These are phyloP conservation scores for Ogataea dorogensis DNA, from an alignment of 805 yeast genomes.

Conservation along the genomic window DNA sequence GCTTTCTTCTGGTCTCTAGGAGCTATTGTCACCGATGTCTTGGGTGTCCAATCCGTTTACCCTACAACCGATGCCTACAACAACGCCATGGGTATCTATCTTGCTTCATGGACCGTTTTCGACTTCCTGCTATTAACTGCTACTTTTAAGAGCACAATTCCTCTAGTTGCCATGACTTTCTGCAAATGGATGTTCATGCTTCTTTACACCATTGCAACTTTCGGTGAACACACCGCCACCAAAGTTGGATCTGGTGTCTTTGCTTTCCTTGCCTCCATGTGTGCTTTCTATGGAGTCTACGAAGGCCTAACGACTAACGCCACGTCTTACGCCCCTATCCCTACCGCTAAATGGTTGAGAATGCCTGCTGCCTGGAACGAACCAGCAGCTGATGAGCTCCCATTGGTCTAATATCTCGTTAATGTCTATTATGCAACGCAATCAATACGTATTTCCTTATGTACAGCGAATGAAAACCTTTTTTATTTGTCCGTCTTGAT, in stretches of 20 bases:
- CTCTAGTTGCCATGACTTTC: slow-evolving; percentile 38
- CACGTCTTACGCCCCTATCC: slow-evolving; percentile 28
- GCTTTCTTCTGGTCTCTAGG: slow-evolving; percentile 50
- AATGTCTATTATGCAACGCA: slow-evolving; percentile 2
- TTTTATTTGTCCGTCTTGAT: slow-evolving; percentile 26
- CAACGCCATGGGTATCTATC: slow-evolving; percentile 46
- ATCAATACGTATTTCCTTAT: slow-evolving; percentile 7
- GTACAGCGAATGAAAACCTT: slow-evolving; percentile 11
- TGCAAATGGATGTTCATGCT: slow-evolving; percentile 43
- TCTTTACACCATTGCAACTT: slow-evolving; percentile 40
- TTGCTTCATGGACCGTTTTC: slow-evolving; percentile 49
- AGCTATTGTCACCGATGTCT: slow-evolving; percentile 40
- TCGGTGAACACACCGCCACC: slow-evolving; percentile 34
- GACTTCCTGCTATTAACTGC: slow-evolving; percentile 42
- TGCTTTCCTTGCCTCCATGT: slow-evolving; percentile 39
- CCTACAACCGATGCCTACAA: slow-evolving; percentile 32
- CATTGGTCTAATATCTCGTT: slow-evolving; percentile 16
- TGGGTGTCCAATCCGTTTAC: slow-evolving; percentile 44
- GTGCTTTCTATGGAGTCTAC: slow-evolving; percentile 45
- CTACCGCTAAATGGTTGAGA: slow-evolving; percentile 31
- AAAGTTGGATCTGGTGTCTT: slow-evolving; percentile 44
- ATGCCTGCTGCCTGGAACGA: slow-evolving; percentile 32
- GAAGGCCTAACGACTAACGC: slow-evolving; percentile 36
- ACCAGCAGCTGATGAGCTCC: slow-evolving; percentile 20
- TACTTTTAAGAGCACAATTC: slow-evolving; percentile 44